A percentile compares a stretch with the other conserved stretches of the same genome.
Evolutionary conservation across 257 asterid genomes (phyloP).

Genomic region (Solanum sparsipilum): DNA sequence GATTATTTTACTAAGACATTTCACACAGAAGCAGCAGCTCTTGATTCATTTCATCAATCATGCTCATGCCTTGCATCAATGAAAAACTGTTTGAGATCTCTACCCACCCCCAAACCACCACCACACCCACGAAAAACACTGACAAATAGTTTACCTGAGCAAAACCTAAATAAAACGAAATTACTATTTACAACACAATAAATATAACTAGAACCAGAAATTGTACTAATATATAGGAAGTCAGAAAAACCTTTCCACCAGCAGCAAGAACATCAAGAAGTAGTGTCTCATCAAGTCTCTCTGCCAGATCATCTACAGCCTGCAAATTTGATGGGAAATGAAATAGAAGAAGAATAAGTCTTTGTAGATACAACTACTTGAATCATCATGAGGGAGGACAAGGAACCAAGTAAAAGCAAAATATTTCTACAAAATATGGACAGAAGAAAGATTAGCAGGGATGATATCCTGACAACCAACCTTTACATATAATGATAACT

Average conservation of each 20-base stretch:
- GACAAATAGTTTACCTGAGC: not conserved
- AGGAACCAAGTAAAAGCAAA: constrained; percentile 1
- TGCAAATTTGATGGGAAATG: constrained; percentile 23
- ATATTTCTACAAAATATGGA: constrained; percentile 4
- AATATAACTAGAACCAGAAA: not conserved
- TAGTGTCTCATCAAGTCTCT: constrained; percentile 46
- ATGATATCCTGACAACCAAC: constrained; percentile 23
- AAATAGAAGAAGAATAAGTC: not conserved
- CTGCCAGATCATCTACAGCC: constrained; percentile 49
- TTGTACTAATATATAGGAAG: not conserved
- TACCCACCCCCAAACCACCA: not conserved
- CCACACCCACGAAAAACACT: not conserved
- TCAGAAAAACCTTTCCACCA: constrained; percentile 84
- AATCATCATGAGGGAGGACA: not conserved
- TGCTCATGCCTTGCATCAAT: not conserved
- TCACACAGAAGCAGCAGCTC: not conserved
- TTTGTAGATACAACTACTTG: not conserved
- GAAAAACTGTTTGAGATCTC: not conserved
- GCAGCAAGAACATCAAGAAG: constrained; percentile 82
- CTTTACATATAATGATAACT: constrained; percentile 81
- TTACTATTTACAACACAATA: not conserved
- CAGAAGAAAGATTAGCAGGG: constrained; percentile 1
- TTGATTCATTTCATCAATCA: not conserved
- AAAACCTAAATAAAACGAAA: not conserved
- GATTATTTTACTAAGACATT: not conserved